phyloP scores from a whole-genome alignment of 2,329 filamentous ascomycete species.

The Colletotrichum truncatum region DNA sequence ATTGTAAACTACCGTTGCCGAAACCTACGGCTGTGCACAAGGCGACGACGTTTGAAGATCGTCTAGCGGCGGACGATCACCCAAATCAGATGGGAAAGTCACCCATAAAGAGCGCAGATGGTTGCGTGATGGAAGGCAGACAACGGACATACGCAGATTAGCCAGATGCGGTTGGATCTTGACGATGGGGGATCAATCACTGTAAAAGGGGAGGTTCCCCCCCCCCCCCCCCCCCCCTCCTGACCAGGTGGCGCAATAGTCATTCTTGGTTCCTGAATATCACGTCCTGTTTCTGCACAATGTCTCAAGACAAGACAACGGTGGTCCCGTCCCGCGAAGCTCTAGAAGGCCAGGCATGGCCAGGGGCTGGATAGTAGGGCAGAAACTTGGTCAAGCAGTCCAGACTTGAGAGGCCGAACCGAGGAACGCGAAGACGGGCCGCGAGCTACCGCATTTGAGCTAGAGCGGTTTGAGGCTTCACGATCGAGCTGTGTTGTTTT shows the following conservation, averaged over 20 bases:
- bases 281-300: slow-evolving; percentile 9
- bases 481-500: neutral
- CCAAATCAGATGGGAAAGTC: too few species aligned
- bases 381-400: neutral
- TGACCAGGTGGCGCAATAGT: neutral
- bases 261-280: neutral
- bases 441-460: neutral
- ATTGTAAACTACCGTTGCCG: too few species aligned
- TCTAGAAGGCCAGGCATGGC: neutral
- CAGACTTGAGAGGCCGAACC: neutral
- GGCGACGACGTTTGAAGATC: too few species aligned
- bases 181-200: neutral
- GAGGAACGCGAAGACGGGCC: slow-evolving; percentile 5
- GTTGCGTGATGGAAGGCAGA: too few species aligned
- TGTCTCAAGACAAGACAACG: slow-evolving; percentile 24
- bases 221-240: neutral
- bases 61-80: too few species aligned
- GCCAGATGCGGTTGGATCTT: neutral
- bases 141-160: too few species aligned
- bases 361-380: neutral
- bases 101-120: too few species aligned
- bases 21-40: too few species aligned
- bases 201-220: neutral
- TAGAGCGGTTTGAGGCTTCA: neutral
- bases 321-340: slow-evolving; percentile 12